Base-by-base conservation (phyloP, 108 stramenopile genomes). In the Nitzschia inconspicua region DNA sequence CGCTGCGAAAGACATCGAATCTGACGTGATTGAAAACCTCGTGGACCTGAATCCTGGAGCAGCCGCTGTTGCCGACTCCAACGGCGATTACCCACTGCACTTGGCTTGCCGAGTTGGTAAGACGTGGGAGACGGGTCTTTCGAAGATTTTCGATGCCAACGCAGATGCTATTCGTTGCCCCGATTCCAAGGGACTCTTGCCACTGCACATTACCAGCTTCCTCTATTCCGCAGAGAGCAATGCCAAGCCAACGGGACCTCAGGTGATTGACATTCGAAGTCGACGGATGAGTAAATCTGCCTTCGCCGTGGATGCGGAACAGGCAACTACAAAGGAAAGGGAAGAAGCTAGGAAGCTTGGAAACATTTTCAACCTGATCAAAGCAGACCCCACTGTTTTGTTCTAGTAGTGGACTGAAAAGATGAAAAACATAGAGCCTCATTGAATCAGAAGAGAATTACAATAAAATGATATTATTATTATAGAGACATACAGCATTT, bases 131-230 rank as follows among this genome's bases (percentile, higher is more conserved):
- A 72, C 63, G 22, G 83, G 86, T 0, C 18, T 88, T 3, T 65
- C 69, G 10, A 37, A 44, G 13, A 56, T 84, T n/a, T 84, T 88
- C 57, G 65, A 75, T 26, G 86, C 83, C 20, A 70, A 88, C 54
- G 79, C 86, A 4, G 70, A 60, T n/a, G 78, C 75, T 1, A 63
- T 81, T 23, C 10, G 56, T 30, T 29, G 28, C n/a, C 63, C 63
- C 50, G 81, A 88, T 54, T 18, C 30, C 8, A 26, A 58, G 47
- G 81, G 81, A 4, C 48, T 82, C 43, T 67, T 88, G 47, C 86
- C 86, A n/a, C 75, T 88, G 31, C 77, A 83, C 46, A 67, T 80
- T 49, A 65, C 62, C 35, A 68, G 73, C 8, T 58, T 79, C 41
- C 68, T 56, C 8, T 77, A 71, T 48, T n/a, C n/a, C n/a, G n/a